Percentiles rank a stretch among this genome's conserved stretches.
Conservation (phyloP, 1,284 basidiomycete genomes). For the Boletus smithii region DNA sequence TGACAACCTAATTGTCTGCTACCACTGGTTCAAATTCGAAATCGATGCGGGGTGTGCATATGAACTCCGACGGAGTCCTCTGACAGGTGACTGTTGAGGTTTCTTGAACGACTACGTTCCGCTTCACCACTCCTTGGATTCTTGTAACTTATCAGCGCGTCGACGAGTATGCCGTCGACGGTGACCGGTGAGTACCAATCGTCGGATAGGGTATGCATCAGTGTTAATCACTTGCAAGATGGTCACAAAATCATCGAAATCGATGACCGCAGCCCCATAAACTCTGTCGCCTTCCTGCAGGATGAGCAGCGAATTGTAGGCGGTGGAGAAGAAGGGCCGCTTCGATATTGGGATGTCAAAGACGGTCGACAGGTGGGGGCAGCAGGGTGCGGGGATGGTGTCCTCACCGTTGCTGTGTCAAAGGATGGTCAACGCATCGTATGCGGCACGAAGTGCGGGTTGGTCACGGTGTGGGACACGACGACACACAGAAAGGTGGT, state of each 20-base stretch:
- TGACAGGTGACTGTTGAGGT: too few species aligned
- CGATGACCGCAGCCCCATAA: slow-evolving; percentile 9
- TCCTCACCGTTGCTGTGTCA: slow-evolving; percentile 10
- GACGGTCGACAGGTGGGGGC: not conserved
- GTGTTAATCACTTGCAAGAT: not conserved
- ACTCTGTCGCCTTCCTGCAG: slow-evolving; percentile 4
- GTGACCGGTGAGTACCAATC: not conserved
- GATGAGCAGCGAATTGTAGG: not conserved
- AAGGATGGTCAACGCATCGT: slow-evolving; percentile 6
- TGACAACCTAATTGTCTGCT: too few species aligned
- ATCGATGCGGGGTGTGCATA: too few species aligned
- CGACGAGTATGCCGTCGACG: not conserved
- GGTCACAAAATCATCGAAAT: slow-evolving; percentile 8
- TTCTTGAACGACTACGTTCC: too few species aligned
- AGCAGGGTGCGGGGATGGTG: slow-evolving; percentile 4
- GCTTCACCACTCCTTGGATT: too few species aligned
- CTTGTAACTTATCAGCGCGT: not conserved
- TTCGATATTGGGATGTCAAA: slow-evolving; percentile 3
- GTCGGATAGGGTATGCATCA: not conserved
- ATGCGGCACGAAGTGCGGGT: slow-evolving; percentile 10
- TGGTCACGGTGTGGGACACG: slow-evolving; percentile 12
- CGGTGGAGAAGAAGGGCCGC: slow-evolving; percentile 3
- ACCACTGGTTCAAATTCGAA: too few species aligned
- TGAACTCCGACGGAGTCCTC: too few species aligned
- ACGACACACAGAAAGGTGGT: slow-evolving; percentile 2